A percentile compares a stretch with the other conserved stretches of the same genome.
Evolutionary conservation across 2,329 filamentous ascomycete species (phyloP).

Genomic region (Emmonsia crescens): DNA sequence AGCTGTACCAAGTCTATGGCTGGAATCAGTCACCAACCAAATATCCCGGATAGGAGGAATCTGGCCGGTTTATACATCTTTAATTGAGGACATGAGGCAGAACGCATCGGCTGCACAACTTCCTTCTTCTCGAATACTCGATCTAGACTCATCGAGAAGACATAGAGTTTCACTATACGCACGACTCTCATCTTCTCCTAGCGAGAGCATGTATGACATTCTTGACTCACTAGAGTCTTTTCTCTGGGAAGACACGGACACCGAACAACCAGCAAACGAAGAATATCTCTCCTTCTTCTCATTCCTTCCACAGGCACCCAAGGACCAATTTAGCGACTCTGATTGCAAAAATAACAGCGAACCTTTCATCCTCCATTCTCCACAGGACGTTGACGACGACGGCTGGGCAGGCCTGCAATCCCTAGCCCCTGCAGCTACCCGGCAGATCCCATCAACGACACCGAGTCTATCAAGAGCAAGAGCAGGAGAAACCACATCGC

Average conservation of each 20-base stretch:
- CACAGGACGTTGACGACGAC: not conserved
- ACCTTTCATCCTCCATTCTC: not conserved
- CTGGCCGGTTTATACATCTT: conserved; percentile 7
- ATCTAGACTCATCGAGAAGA: not conserved
- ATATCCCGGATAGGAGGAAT: conserved; percentile 1
- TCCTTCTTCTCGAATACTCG: not conserved
- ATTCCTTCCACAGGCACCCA: not conserved
- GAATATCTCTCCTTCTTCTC: not conserved
- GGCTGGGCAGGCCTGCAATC: not conserved
- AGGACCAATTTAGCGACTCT: not conserved
- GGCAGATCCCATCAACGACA: not conserved
- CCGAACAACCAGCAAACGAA: not conserved
- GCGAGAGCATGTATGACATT: not conserved
- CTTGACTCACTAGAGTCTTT: not conserved
- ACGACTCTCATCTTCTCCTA: not conserved
- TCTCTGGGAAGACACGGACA: not conserved
- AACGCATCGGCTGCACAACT: not conserved
- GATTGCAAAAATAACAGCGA: not conserved
- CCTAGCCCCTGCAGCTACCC: too few species aligned
- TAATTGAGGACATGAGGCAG: conserved; percentile 1
- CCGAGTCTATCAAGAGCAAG: not conserved
- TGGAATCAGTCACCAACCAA: conserved; percentile 2
- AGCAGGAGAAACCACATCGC: not conserved
- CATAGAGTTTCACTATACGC: not conserved
- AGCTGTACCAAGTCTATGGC: not conserved